Conservation (phyloP, 805 yeast genomes). For the Lachancea lanzarotensis region DNA sequence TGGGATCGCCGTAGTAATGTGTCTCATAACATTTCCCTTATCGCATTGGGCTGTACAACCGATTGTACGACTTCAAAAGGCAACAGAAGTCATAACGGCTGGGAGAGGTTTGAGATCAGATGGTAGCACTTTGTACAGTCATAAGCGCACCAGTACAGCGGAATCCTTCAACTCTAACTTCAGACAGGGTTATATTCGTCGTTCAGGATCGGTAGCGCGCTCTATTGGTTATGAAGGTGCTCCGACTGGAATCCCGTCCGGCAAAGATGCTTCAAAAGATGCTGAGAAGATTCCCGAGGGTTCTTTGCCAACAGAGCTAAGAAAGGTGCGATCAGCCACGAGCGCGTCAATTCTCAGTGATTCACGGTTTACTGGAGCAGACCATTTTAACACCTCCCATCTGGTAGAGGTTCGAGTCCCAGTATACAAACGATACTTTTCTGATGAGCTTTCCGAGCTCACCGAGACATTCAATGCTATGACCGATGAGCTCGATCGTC, state of each 20-base stretch:
- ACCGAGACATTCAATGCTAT: conserved; percentile 85
- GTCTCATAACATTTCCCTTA: conserved; percentile 70
- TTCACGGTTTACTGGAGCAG: conserved; percentile 14
- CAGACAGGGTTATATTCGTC: not conserved
- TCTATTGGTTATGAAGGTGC: not conserved
- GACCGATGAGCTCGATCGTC: conserved; percentile 82
- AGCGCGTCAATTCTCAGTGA: conserved; percentile 10
- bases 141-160: conserved; percentile 7
- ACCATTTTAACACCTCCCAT: conserved; percentile 26
- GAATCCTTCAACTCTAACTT: conserved; percentile 4
- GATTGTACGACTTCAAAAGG: conserved; percentile 68
- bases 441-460: conserved; percentile 82
- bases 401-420: conserved; percentile 40
- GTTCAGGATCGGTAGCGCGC: not conserved
- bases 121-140: conserved; percentile 7
- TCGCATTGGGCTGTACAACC: conserved; percentile 85
- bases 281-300: not conserved
- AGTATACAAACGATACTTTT: conserved; percentile 44
- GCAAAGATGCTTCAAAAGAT: not conserved
- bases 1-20: conserved; percentile 69
- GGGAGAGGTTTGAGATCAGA: conserved; percentile 36
- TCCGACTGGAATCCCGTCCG: not conserved
- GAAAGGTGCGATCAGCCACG: not conserved
- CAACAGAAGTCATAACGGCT: conserved; percentile 55
- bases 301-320: not conserved